phyloP scores from a whole-genome alignment of 169 alveolate species.

The Plasmodium reichenowi region DNA sequence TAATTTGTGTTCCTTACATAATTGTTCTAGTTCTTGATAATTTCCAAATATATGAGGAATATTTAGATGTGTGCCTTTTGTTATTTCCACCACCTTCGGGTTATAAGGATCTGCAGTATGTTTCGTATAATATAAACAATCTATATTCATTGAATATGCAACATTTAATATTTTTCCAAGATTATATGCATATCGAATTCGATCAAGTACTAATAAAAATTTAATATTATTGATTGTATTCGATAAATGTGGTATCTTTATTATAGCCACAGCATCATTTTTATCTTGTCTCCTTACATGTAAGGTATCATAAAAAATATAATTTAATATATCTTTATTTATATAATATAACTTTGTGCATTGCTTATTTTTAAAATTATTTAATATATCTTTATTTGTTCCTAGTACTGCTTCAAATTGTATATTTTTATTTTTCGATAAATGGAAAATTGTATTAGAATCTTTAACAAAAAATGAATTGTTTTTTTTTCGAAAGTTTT shows the following conservation, averaged over 20 bases:
- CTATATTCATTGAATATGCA: slow-evolving; percentile 81
- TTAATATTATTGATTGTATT: slow-evolving; percentile 32
- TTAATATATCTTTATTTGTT: slow-evolving; percentile 22
- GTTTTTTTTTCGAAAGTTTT: slow-evolving; percentile 69
- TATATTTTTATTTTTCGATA: slow-evolving; percentile 37
- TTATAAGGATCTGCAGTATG: slow-evolving; percentile 86
- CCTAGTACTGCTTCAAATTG: slow-evolving; percentile 59
- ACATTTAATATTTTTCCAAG: slow-evolving; percentile 81
- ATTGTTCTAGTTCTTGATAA: slow-evolving; percentile 69
- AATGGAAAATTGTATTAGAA: slow-evolving; percentile 34
- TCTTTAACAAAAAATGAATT: slow-evolving; percentile 72
- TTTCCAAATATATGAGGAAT: slow-evolving; percentile 82
- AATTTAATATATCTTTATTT: slow-evolving; percentile 35
- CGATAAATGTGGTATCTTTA: slow-evolving; percentile 23
- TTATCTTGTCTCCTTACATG: slow-evolving; percentile 19
- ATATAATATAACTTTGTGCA: slow-evolving; percentile 62
- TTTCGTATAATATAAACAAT: slow-evolving; percentile 77
- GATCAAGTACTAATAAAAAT: slow-evolving; percentile 82
- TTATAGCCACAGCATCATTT: slow-evolving; percentile 63
- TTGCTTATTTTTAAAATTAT: slow-evolving; percentile 18
- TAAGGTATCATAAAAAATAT: slow-evolving; percentile 66
- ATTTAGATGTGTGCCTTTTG: slow-evolving; percentile 83
- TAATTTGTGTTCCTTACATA: slow-evolving; percentile 79
- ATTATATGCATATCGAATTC: slow-evolving; percentile 83
- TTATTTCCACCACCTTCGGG: slow-evolving; percentile 83